Base-by-base conservation (phyloP, 31 red algal species). In the Odonthalia washingtoniensis region DNA sequence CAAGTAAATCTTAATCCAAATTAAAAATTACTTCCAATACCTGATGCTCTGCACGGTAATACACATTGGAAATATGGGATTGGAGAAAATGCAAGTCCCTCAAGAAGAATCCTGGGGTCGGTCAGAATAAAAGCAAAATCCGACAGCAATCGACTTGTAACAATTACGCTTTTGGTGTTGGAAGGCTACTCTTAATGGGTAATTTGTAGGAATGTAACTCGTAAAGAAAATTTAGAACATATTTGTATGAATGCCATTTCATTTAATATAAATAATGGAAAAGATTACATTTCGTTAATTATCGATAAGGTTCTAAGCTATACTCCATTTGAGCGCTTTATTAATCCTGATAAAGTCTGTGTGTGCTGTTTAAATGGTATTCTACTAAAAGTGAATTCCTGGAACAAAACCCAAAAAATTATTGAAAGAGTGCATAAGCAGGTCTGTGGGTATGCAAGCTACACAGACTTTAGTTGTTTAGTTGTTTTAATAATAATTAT, bases 161-260 rank as follows among this genome's bases (percentile, higher is more conserved):
- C 44, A 57, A 14, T 80, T 5, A 2, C 41, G 39, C 76, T 33
- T 42, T 37, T 82, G 18, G 53, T 82, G 6, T 18, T 82, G 2
- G 78, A 82, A 9, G 78, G 57, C 3, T 39, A 5, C 78, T 65
- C 26, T 6, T 30, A 82, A 68, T 82, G 78, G 78, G 78, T 82
- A 18, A 40, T 69, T 12, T 5, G 57, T 2, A 4, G 57, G 6
- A 82, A 82, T 33, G 60, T 82, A 32, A 64, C 31, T 5, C 37
- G 34, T 30, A 18, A 82, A 21, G 46, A 53, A 18, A 61, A 68
- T 53, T 82, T 82, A 75, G 34, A 74, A 53, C 65, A 83, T 45
- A 40, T 42, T 21, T 75, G 82, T 80, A 64, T 36, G 40, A 82
- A 65, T 66, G 49, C 49, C 9, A 9, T 57, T 14, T 14, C 9